Evolutionary conservation across 108 stramenopile genomes (phyloP), one percentile per base, ranked within the genome.

Genomic region (Cyclostephanos invisitatus): DNA sequence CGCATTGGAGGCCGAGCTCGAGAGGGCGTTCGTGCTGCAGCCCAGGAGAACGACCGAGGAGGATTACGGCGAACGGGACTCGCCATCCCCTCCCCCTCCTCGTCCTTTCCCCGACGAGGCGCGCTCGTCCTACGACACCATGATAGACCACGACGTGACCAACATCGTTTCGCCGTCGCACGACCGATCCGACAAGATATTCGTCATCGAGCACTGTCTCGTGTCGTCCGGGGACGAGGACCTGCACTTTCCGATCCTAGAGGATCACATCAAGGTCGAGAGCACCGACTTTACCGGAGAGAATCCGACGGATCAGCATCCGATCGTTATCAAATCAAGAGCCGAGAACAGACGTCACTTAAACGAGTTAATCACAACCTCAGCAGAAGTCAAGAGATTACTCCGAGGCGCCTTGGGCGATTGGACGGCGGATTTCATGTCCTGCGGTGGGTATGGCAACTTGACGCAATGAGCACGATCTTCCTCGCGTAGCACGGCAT

Each of bases 291-390:
- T 60, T 7, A 2, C 48, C 50, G 38, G 48, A 58, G 24, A 54
- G 5, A 61, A 20, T 51, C 62, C 67, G 24, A 8, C 50, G 22
- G 57, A 68, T 57, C 22, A 15, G 2, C 53, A 61, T 21, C 40
- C 60, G 37, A 61, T 21, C 36, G 28, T 46, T 57, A 20, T 29
- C 17, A 27, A 27, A 57, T 57, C 78, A 55, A 80, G 78, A 69
- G 78, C 73, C 63, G 80, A 82, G 76, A 84, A 86, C 64, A 59
- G 78, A 57, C 85, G 86, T 80, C 84, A 75, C 75, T 85, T 86
- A 82, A 68, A 72, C 82, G 89, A 90, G 83, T 86, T 87, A 83
- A 92, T 92, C 91, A 88, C 91, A 80, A 87, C 89, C 89, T 89
- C 83, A 89, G 91, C 91, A 87, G 56, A 80, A 89, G 89, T 46